Conservation (phyloP, 2,329 filamentous ascomycete genomes). For the Cordyceps sp. region DNA sequence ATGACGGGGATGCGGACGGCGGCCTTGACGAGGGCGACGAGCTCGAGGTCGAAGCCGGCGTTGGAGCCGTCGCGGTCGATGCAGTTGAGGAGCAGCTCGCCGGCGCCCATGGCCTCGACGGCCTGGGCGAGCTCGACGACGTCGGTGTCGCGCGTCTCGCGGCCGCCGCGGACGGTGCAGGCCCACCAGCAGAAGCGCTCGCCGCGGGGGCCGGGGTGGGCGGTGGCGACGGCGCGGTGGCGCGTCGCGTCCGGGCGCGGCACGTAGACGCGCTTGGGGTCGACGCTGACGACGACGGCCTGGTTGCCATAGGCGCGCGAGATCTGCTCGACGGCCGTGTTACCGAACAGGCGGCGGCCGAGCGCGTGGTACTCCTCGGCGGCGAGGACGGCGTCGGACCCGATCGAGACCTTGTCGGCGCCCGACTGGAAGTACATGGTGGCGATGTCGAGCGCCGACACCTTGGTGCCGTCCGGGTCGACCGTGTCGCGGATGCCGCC, state of each 20-base stretch:
- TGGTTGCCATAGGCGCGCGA: slow-evolving; percentile 87
- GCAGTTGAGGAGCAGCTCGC: slow-evolving; percentile 91
- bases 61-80: slow-evolving; percentile 96
- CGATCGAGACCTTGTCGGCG: slow-evolving; percentile 94
- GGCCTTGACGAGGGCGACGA: slow-evolving; percentile 77
- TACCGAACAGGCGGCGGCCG: slow-evolving; percentile 54
- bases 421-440: slow-evolving; percentile 95
- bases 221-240: slow-evolving; percentile 56
- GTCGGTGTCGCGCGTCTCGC: slow-evolving; percentile 86
- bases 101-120: slow-evolving; percentile 88
- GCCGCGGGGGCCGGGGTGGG: slow-evolving; percentile 52
- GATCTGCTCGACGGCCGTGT: slow-evolving; percentile 90
- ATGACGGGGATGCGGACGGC: slow-evolving; percentile 86
- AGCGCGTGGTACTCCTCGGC: slow-evolving; percentile 77
- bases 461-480: slow-evolving; percentile 70
- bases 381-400: slow-evolving; percentile 82
- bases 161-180: slow-evolving; percentile 89
- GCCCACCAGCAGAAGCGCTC: slow-evolving; percentile 90
- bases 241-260: slow-evolving; percentile 52
- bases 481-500: slow-evolving; percentile 89
- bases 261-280: slow-evolving; percentile 85
- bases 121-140: slow-evolving; percentile 76
- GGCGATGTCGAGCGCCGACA: slow-evolving; percentile 85
- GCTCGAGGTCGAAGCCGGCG: slow-evolving; percentile 83
- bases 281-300: slow-evolving; percentile 88